Base-by-base conservation (phyloP, 2,329 filamentous ascomycete genomes). In the Lojkania enalia region DNA sequence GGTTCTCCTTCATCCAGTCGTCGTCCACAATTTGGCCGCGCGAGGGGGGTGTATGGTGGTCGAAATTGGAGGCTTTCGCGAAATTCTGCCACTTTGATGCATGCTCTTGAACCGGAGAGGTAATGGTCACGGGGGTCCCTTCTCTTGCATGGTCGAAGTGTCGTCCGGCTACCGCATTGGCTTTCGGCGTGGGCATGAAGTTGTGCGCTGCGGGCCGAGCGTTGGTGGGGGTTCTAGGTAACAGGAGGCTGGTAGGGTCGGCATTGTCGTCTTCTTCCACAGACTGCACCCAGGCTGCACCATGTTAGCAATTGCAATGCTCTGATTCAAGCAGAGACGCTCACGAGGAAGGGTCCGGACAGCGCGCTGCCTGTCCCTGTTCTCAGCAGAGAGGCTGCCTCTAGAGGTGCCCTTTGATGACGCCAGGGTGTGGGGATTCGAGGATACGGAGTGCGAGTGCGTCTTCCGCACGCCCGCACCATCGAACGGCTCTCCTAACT, bases 1-100 rank as follows among this genome's bases (percentile, higher is more conserved):
- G 66, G 58, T 78, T 75, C 54, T 74, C 69, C 46, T 70, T 68
- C 66, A 77, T 72, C 76, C 76, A 78, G 29, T 69, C 67, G 42
- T 71, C 66, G 46, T 71, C 58, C 20, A 72, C 64, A 12, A 71
- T 61, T 52, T 61, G 68, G 50, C 61, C 65, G 33, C 63, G 54
- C 2, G 52, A 49, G 2, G 59, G 40, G 18, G 61, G 35, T 47
- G 62, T 58, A 45, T 60, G 42, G 21, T 54, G 47, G 31, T 63
- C 58, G 42, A 54, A 55, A 29, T 62, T 54, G 35, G 65, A 63
- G 31, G 67, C 60, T 25, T 61, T 58, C 36, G 63, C 60, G 41
- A 72, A 71, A 15, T 63, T 57, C 46, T 66, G 64, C 70, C 70
- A 72, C 51, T 67, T 68, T 4, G 64, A 66, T 9, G 69, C 69